These are phyloP conservation scores for Flaveria floridana DNA, from an alignment of 140 eudicot species.

Conservation along the genomic window DNA sequence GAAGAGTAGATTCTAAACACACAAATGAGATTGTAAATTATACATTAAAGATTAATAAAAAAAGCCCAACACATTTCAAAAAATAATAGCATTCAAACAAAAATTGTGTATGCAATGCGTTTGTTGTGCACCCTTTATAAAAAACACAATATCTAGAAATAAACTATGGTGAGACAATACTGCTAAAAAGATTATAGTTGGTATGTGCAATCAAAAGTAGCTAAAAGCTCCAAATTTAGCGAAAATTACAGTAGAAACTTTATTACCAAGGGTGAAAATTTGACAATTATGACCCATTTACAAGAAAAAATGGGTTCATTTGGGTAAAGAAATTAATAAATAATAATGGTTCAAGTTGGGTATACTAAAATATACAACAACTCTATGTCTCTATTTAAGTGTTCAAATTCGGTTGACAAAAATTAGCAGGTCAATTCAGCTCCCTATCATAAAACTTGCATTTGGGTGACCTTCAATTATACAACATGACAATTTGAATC, in stretches of 20 bases:
- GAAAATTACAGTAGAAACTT: neutral
- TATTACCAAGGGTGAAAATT: neutral
- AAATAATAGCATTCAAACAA: neutral
- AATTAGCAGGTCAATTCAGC: no score
- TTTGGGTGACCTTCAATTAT: no score
- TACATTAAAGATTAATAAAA: neutral
- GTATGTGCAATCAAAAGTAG: neutral
- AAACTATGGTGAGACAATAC: neutral
- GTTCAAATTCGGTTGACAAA: no score
- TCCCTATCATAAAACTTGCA: no score
- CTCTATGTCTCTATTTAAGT: no score
- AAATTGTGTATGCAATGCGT: neutral
- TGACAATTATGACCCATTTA: neutral
- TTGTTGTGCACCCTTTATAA: neutral
- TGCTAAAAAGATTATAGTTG: neutral
- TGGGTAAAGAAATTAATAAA: no score
- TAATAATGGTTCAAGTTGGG: no score
- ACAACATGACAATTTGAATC: no score
- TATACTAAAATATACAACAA: no score
- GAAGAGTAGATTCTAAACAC: conserved; percentile 7
- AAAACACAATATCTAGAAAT: neutral
- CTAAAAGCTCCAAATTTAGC: neutral
- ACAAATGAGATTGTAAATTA: neutral
- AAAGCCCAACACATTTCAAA: neutral
- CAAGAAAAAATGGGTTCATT: no score